Base-by-base conservation (phyloP, 352 stramenopile genomes). In the Phytophthora colocasiae region DNA sequence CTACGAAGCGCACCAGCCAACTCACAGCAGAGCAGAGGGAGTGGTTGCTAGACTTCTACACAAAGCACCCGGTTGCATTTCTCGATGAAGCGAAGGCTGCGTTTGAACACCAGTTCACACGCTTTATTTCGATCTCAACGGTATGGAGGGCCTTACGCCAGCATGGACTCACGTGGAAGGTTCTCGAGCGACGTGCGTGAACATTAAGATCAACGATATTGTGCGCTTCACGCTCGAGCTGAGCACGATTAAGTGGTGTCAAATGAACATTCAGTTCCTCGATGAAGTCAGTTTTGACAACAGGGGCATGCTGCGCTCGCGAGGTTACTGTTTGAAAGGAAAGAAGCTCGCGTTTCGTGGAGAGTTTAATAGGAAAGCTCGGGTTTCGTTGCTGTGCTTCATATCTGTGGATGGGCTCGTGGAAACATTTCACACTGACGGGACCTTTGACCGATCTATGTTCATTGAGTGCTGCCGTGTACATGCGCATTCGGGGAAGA, bases 331-430 rank as follows among this genome's bases (percentile, higher is more conserved):
- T 10, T 43, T 50, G 39, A 59, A 59, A 10, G 39, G 14, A 50
- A 59, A 59, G 27, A 59, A 59, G 22, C 39, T 59, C 8, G 39
- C 27, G 39, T 59, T 50, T 59, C 52, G 15, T 31, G 47, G 47
- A 15, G 29, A 54, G 52, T 59, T 59, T 4, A 59, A 59, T 59
- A 4, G 52, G 15, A 59, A 59, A 17, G 52, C 52, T 44, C 52
- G 52, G 12, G 52, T 59, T 15, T 59, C 52, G 39, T 50, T 59
- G 39, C 39, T 59, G 22, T 59, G 26, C 15, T 59, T 44, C 27
- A 31, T 31, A 6, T 31, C 27, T 6, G 27, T 6, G 27, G 27
- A n/a, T n/a, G n/a, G n/a, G n/a, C n/a, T n/a, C n/a, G n/a, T n/a
- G n/a, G n/a, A n/a, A n/a, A n/a, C n/a, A n/a, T n/a, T n/a, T n/a